Evolutionary conservation across 2,329 filamentous ascomycete species (phyloP), one percentile per base, ranked within the genome.

Genomic region (Colletotrichum sublineola): DNA sequence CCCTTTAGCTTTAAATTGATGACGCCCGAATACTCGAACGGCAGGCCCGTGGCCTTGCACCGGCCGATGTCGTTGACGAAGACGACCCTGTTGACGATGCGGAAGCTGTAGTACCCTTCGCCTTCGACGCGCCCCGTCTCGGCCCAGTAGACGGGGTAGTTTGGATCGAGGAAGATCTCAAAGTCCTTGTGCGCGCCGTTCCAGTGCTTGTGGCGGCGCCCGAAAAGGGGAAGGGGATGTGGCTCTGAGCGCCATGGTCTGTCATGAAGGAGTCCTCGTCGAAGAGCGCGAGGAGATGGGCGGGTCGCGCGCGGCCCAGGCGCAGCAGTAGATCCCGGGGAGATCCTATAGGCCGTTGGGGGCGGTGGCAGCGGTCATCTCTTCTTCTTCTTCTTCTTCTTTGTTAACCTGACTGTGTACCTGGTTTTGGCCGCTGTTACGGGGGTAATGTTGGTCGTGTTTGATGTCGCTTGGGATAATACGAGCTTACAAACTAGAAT

Each of bases 171-270:
- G n/a, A 42, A 69, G 20, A 72, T 60, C 40, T 68, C 65, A 8
- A 72, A 72, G 38, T 72, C 29, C 15, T 56, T 29, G 40, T 69
- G 60, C 4, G 66, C 65, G 9, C 65, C 69, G 65, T 72, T 72
- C 65, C 69, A 69, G 60, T 72, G 69, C 53, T 63, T 60, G n/a
- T 72, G 65, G 40, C 69, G 69, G 8, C 65, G 58, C 15, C 69
- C 60, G n/a, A 72, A 65, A 69, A 72, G 38, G 53, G 29, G 31
- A 48, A 64, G 3, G 65, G 69, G 15, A 64, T 38, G 46, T 69
- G 69, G 20, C 68, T 64, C 9, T 69, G 69, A 9, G 65, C 69
- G 7, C 66, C 65, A 65, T 72, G 69, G 46, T 72, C 65, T 14
- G 69, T 72, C 69, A 72, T 72, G 1, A 56, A 31, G n/a, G 65